Conservation (phyloP, 1,139 yeast genomes). For the Candida glucosophila region DNA sequence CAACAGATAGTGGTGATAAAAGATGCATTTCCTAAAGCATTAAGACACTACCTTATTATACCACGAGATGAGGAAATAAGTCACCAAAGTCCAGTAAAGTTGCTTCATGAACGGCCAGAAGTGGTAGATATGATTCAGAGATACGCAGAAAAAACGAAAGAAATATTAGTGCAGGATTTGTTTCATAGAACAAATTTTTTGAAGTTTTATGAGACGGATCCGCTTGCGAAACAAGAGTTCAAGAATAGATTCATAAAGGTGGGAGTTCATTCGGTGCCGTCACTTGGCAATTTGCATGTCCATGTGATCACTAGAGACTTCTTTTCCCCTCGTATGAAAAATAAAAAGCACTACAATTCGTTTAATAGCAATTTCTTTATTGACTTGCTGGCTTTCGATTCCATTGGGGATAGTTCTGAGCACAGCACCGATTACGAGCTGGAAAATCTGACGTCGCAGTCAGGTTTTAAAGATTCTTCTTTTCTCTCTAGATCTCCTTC, state of each 20-base stretch:
- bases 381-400: too few relatives aligned
- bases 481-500: too few relatives aligned
- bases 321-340: constrained; percentile 44
- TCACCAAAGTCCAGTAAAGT: constrained; percentile 44
- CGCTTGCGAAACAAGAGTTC: constrained; percentile 11
- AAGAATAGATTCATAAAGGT: constrained; percentile 34
- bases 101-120: constrained; percentile 26
- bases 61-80: constrained; percentile 42
- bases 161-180: constrained; percentile 9
- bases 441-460: too few relatives aligned
- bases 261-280: constrained; percentile 70
- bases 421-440: too few relatives aligned
- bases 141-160: constrained; percentile 38
- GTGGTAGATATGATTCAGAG: constrained; percentile 21
- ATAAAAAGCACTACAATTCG: constrained; percentile 63
- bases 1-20: constrained; percentile 46
- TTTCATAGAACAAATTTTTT: too few relatives aligned
- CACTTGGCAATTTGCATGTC: constrained; percentile 59
- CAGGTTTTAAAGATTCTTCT: too few relatives aligned
- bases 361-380: constrained; percentile 63
- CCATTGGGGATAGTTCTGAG: too few relatives aligned
- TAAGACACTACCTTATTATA: constrained; percentile 51
- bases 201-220: constrained; percentile 6
- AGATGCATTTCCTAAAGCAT: constrained; percentile 60
- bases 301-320: constrained; percentile 68